Evolutionary conservation across 768 basidiomycete genomes (phyloP).

Genomic region (Coprinellus aureogranulatus): DNA sequence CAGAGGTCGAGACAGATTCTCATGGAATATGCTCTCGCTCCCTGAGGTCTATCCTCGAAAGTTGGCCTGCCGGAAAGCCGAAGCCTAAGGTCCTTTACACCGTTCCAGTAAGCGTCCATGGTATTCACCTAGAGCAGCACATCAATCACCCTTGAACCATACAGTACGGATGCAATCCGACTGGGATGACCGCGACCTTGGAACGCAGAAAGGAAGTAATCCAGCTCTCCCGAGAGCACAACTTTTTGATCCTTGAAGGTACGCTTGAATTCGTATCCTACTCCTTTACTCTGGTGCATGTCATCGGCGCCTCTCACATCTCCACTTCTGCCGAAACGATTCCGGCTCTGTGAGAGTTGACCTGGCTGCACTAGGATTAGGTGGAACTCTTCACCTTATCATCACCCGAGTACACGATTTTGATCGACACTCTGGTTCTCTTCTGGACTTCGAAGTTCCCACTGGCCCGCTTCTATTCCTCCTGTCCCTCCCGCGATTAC

Average conservation of each 20-base stretch:
- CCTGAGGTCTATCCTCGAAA: conserved; percentile 63
- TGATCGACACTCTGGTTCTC: not conserved
- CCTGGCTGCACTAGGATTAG: too few species aligned
- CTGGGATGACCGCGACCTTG: conserved; percentile 71
- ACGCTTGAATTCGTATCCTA: conserved; percentile 10
- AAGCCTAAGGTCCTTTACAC: conserved; percentile 82
- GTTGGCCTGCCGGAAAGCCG: conserved; percentile 70
- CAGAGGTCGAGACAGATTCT: conserved; percentile 77
- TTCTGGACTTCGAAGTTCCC: not conserved
- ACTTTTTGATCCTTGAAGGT: conserved; percentile 87
- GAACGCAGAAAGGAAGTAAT: conserved; percentile 73
- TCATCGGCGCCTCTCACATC: not conserved
- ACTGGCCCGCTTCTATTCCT: conserved; percentile 3
- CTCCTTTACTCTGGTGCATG: not conserved
- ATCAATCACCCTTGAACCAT: too few species aligned
- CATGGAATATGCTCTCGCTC: conserved; percentile 62
- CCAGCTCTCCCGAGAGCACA: conserved; percentile 64
- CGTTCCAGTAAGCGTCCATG: conserved; percentile 57
- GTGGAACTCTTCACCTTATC: too few species aligned
- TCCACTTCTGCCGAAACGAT: too few species aligned
- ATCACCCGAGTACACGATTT: not conserved
- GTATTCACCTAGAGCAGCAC: too few species aligned
- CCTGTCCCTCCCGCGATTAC: not conserved
- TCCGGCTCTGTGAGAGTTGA: too few species aligned
- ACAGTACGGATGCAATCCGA: conserved; percentile 87